These are phyloP conservation scores for Saccharomycopsis sp. DNA, from an alignment of 805 yeast genomes.

Conservation along the genomic window DNA sequence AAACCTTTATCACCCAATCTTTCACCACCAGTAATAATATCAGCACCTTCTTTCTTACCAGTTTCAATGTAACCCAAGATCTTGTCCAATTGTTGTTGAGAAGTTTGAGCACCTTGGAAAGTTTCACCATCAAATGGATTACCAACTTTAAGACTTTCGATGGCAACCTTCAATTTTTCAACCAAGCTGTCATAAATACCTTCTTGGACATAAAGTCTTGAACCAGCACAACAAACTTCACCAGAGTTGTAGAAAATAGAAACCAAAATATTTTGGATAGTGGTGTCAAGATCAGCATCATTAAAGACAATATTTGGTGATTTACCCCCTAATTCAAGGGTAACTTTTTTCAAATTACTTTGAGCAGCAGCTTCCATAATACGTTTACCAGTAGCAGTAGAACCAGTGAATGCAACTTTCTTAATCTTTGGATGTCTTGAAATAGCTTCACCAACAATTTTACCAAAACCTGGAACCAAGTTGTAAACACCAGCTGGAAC, in stretches of 20 bases:
- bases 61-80: slow-evolving; percentile 58
- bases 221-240: slow-evolving; percentile 79
- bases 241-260: slow-evolving; percentile 79
- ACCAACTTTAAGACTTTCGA: slow-evolving; percentile 59
- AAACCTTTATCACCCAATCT: slow-evolving; percentile 59
- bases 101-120: slow-evolving; percentile 76
- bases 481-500: slow-evolving; percentile 71
- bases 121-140: slow-evolving; percentile 62
- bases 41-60: slow-evolving; percentile 66
- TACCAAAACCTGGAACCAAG: slow-evolving; percentile 70
- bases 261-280: slow-evolving; percentile 46
- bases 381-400: slow-evolving; percentile 66
- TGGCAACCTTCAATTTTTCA: slow-evolving; percentile 49
- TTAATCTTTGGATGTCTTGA: slow-evolving; percentile 61
- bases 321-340: slow-evolving; percentile 80
- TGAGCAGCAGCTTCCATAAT: slow-evolving; percentile 66
- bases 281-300: slow-evolving; percentile 53
- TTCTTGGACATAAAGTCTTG: slow-evolving; percentile 71
- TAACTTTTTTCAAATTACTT: slow-evolving; percentile 67
- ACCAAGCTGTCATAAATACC: slow-evolving; percentile 59
- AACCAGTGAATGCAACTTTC: slow-evolving; percentile 78
- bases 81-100: slow-evolving; percentile 61
- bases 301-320: slow-evolving; percentile 70
- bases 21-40: slow-evolving; percentile 64
- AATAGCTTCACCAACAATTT: slow-evolving; percentile 64